These are phyloP conservation scores for Arabis hirsuta DNA, from an alignment of 345 rosid genomes.

Conservation along the genomic window DNA sequence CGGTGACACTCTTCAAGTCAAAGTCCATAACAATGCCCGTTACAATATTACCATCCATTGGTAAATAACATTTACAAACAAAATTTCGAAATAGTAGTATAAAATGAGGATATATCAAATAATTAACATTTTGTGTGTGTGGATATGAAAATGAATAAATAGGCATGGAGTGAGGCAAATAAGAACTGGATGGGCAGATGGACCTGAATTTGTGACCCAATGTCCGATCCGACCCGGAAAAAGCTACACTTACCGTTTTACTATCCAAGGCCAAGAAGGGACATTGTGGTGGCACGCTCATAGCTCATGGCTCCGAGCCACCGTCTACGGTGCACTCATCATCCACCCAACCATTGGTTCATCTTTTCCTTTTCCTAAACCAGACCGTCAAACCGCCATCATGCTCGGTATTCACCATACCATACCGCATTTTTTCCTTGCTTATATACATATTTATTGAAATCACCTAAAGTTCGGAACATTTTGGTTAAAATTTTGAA, in stretches of 20 bases:
- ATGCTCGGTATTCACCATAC: conserved; percentile 61
- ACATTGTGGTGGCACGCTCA: conserved; percentile 99
- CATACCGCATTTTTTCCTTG: background rate
- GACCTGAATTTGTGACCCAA: conserved; percentile 93
- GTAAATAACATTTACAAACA: conserved; percentile 43
- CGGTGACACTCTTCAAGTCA: conserved; percentile 76
- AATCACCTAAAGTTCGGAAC: too few relatives aligned
- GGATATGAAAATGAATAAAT: background rate
- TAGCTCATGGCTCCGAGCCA: conserved; percentile 96
- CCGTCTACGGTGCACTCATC: conserved; percentile 88
- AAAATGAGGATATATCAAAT: background rate
- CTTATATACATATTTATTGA: background rate
- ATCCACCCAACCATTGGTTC: conserved; percentile 69
- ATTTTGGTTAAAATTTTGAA: too few relatives aligned
- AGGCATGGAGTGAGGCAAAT: conserved; percentile 95
- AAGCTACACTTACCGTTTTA: conserved; percentile 83
- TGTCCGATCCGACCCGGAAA: conserved; percentile 92
- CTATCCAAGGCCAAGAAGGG: conserved; percentile 87
- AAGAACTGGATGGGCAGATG: conserved; percentile 93
- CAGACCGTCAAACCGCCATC: conserved; percentile 66
- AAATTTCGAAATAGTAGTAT: too few relatives aligned
- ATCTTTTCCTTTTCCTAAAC: conserved; percentile 75
- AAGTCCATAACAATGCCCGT: conserved; percentile 65
- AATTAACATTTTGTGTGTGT: too few relatives aligned
- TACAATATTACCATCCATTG: conserved; percentile 90